Percentiles rank a stretch among this genome's conserved stretches.
These are phyloP conservation scores for Beauveria caledonica DNA, from an alignment of 2,329 filamentous ascomycete genomes.

Conservation along the genomic window DNA sequence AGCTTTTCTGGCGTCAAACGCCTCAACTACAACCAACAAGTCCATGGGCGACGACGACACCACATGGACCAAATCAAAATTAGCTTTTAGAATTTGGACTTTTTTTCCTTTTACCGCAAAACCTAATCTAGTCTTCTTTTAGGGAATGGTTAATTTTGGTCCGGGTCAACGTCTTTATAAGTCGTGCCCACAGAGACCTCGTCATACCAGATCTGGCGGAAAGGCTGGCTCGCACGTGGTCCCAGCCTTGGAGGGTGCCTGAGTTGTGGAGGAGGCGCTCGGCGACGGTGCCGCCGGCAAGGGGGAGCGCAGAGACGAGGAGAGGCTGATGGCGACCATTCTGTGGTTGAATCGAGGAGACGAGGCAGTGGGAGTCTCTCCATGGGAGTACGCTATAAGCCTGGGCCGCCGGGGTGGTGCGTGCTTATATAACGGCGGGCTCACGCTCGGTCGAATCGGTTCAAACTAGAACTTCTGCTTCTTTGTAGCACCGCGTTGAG, in stretches of 20 bases:
- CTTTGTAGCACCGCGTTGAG: no score
- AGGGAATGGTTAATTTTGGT: background rate
- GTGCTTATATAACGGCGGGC: background rate
- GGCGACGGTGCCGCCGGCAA: constrained; percentile 22
- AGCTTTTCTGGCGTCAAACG: no score
- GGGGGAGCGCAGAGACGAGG: constrained; percentile 15
- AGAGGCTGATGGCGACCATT: constrained; percentile 12
- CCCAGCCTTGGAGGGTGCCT: constrained; percentile 34
- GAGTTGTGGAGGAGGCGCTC: constrained; percentile 32
- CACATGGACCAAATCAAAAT: no score
- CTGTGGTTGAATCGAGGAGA: background rate
- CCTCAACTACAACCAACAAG: no score
- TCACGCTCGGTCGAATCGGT: background rate
- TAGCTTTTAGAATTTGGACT: no score
- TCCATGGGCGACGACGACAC: no score
- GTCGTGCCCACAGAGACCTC: constrained; percentile 36
- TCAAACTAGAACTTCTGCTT: no score
- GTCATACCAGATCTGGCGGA: constrained; percentile 42
- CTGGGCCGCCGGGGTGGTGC: constrained; percentile 1
- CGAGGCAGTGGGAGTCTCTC: background rate
- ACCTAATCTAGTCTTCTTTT: no score
- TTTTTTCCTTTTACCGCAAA: background rate
- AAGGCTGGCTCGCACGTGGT: constrained; percentile 30
- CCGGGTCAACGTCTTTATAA: constrained; percentile 19
- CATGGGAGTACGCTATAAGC: background rate